Conservation (phyloP, 2,329 filamentous ascomycete species). For the Fusarium verticillioides region DNA sequence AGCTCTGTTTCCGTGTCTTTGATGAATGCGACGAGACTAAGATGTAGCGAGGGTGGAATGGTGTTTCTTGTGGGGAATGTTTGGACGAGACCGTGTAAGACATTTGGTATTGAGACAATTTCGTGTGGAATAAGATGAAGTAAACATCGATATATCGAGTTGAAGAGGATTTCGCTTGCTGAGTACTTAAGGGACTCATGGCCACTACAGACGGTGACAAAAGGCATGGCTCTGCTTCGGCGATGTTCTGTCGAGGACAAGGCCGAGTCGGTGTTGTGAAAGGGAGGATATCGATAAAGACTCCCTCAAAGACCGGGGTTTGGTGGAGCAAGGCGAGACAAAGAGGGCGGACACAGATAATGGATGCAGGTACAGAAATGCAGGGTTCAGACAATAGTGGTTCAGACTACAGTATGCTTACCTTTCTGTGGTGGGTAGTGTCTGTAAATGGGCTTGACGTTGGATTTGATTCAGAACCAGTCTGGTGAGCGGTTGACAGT, state of each 20-base stretch:
- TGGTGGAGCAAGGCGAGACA: conserved; percentile 33
- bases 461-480: conserved; percentile 43
- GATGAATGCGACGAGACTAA: conserved; percentile 34
- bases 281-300: conserved; percentile 30
- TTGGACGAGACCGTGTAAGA: conserved; percentile 33
- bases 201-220: conserved; percentile 10
- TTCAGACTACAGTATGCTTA: conserved; percentile 29
- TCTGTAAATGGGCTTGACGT: conserved; percentile 17
- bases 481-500: conserved; percentile 40
- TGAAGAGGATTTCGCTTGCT: conserved; percentile 3
- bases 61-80: conserved; percentile 40
- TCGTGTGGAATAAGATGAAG: not conserved
- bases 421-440: conserved; percentile 16
- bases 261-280: conserved; percentile 11
- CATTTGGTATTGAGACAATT: conserved; percentile 38
- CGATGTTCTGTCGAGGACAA: conserved; percentile 8
- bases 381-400: conserved; percentile 21
- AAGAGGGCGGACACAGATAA: conserved; percentile 6
- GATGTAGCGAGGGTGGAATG: conserved; percentile 27
- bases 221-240: not conserved
- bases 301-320: conserved; percentile 21
- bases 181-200: not conserved
- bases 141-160: conserved; percentile 11
- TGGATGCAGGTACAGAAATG: conserved; percentile 31
- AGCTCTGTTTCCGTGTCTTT: conserved; percentile 33